A percentile compares a stretch with the other conserved stretches of the same genome.
phyloP scores from a whole-genome alignment of 2,329 filamentous ascomycete species.

The Chalaropsis thielavioides region DNA sequence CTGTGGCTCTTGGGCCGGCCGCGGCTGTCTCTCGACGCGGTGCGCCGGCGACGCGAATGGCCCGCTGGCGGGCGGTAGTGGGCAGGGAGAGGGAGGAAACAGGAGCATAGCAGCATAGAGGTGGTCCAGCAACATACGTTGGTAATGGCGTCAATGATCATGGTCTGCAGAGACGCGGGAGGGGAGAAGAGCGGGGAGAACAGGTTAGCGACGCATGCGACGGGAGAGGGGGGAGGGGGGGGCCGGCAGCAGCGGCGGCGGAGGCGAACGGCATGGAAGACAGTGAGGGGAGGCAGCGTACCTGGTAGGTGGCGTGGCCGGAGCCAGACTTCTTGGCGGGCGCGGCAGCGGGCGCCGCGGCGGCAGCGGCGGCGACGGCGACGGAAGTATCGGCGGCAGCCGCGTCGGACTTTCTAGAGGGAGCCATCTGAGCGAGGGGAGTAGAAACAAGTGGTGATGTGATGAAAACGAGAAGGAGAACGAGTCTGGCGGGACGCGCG shows the following conservation, averaged over 20 bases:
- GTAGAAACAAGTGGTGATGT: background rate
- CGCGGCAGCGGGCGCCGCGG: constrained; percentile 20
- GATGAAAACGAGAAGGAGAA: background rate
- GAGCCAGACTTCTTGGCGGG: constrained; percentile 36
- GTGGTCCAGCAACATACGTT: constrained; percentile 35
- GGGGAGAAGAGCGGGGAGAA: background rate
- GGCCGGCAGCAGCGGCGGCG: background rate
- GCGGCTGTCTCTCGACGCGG: background rate
- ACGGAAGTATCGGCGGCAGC: no score
- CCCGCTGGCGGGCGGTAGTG: no score
- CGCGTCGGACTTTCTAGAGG: constrained; percentile 40
- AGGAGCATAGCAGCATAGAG: constrained; percentile 16
- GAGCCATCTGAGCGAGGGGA: constrained; percentile 33
- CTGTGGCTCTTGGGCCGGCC: background rate
- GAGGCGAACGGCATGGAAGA: no score
- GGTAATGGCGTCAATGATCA: constrained; percentile 49
- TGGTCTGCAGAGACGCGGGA: constrained; percentile 43
- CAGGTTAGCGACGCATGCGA: constrained; percentile 25
- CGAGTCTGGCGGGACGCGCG: no score
- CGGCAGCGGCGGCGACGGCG: constrained; percentile 23
- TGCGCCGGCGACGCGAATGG: constrained; percentile 22
- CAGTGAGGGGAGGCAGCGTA: no score
- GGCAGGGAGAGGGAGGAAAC: constrained; percentile 28
- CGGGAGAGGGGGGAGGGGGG: constrained; percentile 10
- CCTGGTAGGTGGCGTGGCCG: constrained; percentile 45